Conservation (phyloP, 805 yeast species). For the Candida endomychidarum region DNA sequence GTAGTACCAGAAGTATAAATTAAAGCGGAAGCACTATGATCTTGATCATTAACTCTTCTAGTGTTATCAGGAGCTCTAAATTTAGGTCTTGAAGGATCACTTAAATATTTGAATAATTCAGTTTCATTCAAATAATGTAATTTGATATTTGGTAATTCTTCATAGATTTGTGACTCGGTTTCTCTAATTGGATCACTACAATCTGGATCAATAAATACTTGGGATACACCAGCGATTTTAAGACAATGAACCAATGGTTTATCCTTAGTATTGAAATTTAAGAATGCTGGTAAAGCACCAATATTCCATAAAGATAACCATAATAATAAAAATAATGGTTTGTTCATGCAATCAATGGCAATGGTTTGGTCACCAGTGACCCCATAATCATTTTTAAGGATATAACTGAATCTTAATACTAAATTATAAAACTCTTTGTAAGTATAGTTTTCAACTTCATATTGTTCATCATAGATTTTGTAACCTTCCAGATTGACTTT, state of each 20-base stretch:
- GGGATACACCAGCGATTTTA: constrained; percentile 59
- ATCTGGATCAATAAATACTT: constrained; percentile 74
- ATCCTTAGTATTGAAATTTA: constrained; percentile 77
- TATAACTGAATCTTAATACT: constrained; percentile 63
- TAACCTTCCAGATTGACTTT: constrained; percentile 31
- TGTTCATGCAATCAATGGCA: constrained; percentile 76
- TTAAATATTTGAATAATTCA: constrained; percentile 43
- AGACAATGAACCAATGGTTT: constrained; percentile 79
- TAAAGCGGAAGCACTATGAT: constrained; percentile 64
- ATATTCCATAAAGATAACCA: constrained; percentile 91
- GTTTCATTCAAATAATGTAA: constrained; percentile 54
- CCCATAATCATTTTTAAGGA: constrained; percentile 62
- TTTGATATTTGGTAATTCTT: constrained; percentile 36
- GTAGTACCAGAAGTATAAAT: constrained; percentile 95
- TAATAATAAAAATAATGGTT: constrained; percentile 73
- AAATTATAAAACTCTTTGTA: constrained; percentile 67
- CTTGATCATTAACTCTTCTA: constrained; percentile 58
- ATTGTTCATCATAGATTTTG: constrained; percentile 53
- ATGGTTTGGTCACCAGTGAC: constrained; percentile 66
- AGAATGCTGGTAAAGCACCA: constrained; percentile 85
- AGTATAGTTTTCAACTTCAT: constrained; percentile 61
- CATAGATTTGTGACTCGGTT: constrained; percentile 43
- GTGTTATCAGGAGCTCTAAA: constrained; percentile 55
- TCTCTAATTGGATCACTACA: constrained; percentile 53
- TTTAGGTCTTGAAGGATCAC: constrained; percentile 42